Conservation (phyloP, 352 stramenopile species). For the Globisporangium canariense region DNA sequence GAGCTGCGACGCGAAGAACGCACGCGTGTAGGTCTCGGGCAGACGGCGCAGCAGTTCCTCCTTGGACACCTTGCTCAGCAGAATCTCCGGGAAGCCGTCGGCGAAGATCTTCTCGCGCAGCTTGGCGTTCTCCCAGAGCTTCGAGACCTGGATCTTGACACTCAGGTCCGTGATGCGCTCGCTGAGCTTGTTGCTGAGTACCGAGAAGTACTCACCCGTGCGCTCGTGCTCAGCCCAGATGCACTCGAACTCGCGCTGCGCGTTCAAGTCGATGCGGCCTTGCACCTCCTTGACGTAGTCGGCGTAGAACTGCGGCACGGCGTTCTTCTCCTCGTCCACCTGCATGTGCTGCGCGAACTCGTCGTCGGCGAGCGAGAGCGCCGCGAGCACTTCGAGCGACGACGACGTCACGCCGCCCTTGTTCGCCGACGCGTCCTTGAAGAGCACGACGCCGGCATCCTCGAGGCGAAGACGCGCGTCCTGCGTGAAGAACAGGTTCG, state of each 20-base stretch:
- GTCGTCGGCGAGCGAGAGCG: slow-evolving; percentile 64
- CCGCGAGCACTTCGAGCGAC: slow-evolving; percentile 74
- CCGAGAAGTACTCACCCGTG: slow-evolving; percentile 63
- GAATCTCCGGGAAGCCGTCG: slow-evolving; percentile 70
- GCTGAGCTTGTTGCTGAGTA: slow-evolving; percentile 74
- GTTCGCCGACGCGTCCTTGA: slow-evolving; percentile 95
- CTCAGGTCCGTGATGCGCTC: slow-evolving; percentile 81
- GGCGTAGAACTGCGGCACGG: slow-evolving; percentile 67
- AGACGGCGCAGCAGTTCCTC: slow-evolving; percentile 69
- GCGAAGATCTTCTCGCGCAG: slow-evolving; percentile 72
- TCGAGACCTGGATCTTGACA: slow-evolving; percentile 77
- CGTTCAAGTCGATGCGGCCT: slow-evolving; percentile 76
- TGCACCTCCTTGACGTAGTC: slow-evolving; percentile 81
- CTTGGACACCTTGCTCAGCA: slow-evolving; percentile 50
- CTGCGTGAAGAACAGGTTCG: slow-evolving; percentile 96
- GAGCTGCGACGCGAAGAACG: slow-evolving; percentile 80
- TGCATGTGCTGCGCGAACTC: slow-evolving; percentile 85
- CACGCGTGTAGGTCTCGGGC: slow-evolving; percentile 74
- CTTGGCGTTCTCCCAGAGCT: slow-evolving; percentile 62
- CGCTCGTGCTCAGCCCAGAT: slow-evolving; percentile 79
- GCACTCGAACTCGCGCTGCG: slow-evolving; percentile 79
- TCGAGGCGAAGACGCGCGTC: slow-evolving; percentile 93
- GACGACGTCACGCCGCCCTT: slow-evolving; percentile 83
- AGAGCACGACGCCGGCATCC: slow-evolving; percentile 94
- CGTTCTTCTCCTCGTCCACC: slow-evolving; percentile 53